Percentiles rank a stretch among this genome's conserved stretches.
Conservation (phyloP, 371 early-diverging fungal genomes). For the Actinomortierella ambigua region DNA sequence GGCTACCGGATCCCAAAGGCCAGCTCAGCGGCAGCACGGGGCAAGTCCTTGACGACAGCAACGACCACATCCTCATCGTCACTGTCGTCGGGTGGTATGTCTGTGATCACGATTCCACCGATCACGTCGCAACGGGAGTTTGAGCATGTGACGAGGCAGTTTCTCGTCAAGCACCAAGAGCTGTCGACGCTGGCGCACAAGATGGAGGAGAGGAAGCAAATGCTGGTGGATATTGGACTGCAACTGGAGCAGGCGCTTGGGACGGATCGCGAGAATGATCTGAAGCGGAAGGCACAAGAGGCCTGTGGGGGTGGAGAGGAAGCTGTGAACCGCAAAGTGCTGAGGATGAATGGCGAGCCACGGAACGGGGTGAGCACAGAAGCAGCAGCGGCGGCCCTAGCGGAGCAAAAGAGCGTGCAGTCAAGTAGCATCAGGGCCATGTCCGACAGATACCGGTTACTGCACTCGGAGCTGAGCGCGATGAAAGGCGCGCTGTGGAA, state of each 20-base stretch:
- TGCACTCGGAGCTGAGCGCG: slow-evolving; percentile 34
- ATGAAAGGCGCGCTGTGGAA: slow-evolving; percentile 44
- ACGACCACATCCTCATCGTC: slow-evolving; percentile 10
- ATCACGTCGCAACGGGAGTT: slow-evolving; percentile 40
- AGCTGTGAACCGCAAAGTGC: slow-evolving; percentile 28
- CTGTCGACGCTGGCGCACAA: slow-evolving; percentile 15
- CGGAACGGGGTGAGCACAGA: slow-evolving; percentile 26
- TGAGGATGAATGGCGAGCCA: slow-evolving; percentile 28
- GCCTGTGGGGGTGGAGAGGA: slow-evolving; percentile 36
- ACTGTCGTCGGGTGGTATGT: neutral
- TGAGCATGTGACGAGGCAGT: slow-evolving; percentile 22
- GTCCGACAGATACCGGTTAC: slow-evolving; percentile 37
- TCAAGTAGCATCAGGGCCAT: slow-evolving; percentile 22
- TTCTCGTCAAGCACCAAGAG: slow-evolving; percentile 30
- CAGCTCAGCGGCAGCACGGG: slow-evolving; percentile 17
- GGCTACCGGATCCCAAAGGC: slow-evolving; percentile 44
- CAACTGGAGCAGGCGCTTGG: slow-evolving; percentile 31
- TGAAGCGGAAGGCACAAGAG: slow-evolving; percentile 40
- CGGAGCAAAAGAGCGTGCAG: slow-evolving; percentile 22
- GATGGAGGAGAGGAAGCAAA: slow-evolving; percentile 30
- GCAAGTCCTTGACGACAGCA: slow-evolving; percentile 14
- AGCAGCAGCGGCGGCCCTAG: slow-evolving; percentile 11
- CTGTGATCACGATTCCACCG: slow-evolving; percentile 28
- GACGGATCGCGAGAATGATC: slow-evolving; percentile 26
- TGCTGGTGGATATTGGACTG: slow-evolving; percentile 23